These are phyloP conservation scores for Hysterangium stoloniferum DNA, from an alignment of 768 basidiomycete species.

Conservation along the genomic window DNA sequence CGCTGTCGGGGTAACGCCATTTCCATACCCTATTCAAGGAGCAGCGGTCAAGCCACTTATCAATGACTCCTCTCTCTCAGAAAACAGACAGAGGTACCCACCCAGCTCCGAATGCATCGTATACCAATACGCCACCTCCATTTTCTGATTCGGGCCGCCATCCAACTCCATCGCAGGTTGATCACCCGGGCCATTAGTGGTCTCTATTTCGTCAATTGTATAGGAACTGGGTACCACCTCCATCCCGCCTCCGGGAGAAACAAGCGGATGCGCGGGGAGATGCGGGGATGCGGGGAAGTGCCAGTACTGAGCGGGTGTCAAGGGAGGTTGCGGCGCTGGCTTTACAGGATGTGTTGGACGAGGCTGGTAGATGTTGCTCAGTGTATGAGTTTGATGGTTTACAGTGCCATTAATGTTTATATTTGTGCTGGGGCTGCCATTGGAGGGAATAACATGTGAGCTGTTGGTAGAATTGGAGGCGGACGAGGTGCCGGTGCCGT, in stretches of 20 bases:
- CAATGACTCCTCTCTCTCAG: neutral
- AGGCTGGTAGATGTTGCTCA: neutral
- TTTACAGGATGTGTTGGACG: neutral
- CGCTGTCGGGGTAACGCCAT: slow-evolving; percentile 5
- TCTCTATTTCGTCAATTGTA: neutral
- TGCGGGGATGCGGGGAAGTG: slow-evolving; percentile 32
- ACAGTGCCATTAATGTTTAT: neutral
- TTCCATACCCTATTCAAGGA: neutral
- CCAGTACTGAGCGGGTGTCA: neutral
- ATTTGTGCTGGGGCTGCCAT: neutral
- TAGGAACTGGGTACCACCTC: neutral
- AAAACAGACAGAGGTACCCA: neutral
- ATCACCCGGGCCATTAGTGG: neutral
- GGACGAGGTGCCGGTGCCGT: too few relatives aligned
- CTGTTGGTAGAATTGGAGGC: neutral
- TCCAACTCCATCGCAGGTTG: neutral
- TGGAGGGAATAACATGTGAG: neutral
- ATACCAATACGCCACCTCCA: slow-evolving; percentile 6
- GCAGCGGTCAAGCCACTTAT: neutral
- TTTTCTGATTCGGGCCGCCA: neutral
- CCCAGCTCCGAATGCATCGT: slow-evolving; percentile 9
- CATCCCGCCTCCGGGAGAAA: slow-evolving; percentile 5
- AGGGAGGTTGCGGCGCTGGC: neutral
- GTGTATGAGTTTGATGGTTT: neutral
- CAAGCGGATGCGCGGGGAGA: slow-evolving; percentile 17